Evolutionary conservation across 192 early-diverging fungal genomes (phyloP).

Genomic region (Coemansia sp.): DNA sequence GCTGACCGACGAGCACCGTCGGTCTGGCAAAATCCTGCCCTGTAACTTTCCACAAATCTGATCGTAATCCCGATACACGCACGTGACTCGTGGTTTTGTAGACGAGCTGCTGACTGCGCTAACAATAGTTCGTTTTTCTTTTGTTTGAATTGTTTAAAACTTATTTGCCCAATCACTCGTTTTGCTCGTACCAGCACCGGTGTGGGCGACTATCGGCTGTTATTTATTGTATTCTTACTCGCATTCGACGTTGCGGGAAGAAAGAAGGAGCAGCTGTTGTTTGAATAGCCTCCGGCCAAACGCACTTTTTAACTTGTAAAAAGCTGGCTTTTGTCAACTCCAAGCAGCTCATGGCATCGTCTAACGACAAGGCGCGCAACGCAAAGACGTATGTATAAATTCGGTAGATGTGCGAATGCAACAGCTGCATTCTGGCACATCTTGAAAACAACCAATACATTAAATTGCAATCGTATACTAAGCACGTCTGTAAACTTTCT

Average conservation of each 20-base stretch:
- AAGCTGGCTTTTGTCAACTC: background rate
- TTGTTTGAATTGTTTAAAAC: background rate
- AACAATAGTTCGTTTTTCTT: background rate
- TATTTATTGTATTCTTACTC: background rate
- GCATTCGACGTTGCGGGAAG: background rate
- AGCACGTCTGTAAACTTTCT: background rate
- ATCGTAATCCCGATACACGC: no score
- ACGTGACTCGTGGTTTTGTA: no score
- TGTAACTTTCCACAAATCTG: no score
- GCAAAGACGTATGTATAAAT: conserved; percentile 25
- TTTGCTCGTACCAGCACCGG: background rate
- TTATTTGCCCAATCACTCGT: background rate
- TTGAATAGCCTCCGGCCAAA: background rate
- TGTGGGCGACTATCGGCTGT: background rate
- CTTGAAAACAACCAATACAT: no score
- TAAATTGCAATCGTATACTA: background rate
- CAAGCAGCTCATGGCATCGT: conserved; percentile 23
- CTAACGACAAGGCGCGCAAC: conserved; percentile 28
- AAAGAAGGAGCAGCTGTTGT: background rate
- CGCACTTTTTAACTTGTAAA: background rate
- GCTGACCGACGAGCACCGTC: no score
- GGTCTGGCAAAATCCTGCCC: no score
- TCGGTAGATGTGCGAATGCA: background rate
- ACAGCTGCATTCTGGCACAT: background rate
- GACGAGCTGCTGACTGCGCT: background rate